Percentiles rank a stretch among this genome's conserved stretches.
These are phyloP conservation scores for Daldinia grandis DNA, from an alignment of 495 filamentous ascomycete species.

Conservation along the genomic window DNA sequence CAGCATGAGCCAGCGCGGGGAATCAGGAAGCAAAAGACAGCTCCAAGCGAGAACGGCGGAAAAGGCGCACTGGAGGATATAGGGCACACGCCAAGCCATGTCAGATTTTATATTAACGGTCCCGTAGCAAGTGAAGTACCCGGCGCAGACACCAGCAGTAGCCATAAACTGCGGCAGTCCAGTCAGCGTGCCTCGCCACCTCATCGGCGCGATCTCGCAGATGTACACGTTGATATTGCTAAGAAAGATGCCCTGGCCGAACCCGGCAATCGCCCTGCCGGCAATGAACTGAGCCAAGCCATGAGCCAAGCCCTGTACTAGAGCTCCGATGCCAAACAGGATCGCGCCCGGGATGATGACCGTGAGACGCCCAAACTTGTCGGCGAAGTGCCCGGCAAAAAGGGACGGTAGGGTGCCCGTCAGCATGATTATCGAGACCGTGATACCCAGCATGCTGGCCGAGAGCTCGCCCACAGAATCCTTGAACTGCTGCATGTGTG, in stretches of 20 bases:
- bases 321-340: conserved; percentile 64
- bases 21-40: conserved; percentile 52
- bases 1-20: conserved; percentile 54
- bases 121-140: conserved; percentile 72
- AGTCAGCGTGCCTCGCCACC: conserved; percentile 60
- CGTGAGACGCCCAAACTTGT: conserved; percentile 63
- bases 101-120: conserved; percentile 59
- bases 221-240: conserved; percentile 67
- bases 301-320: conserved; percentile 56
- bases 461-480: conserved; percentile 61
- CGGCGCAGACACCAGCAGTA: conserved; percentile 59
- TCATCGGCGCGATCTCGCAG: conserved; percentile 67
- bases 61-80: conserved; percentile 55
- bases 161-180: conserved; percentile 65
- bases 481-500: conserved; percentile 65
- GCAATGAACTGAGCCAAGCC: conserved; percentile 62
- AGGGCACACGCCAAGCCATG: conserved; percentile 66
- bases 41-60: conserved; percentile 51
- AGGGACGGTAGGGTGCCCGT: conserved; percentile 68
- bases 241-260: conserved; percentile 68
- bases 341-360: conserved; percentile 62
- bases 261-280: conserved; percentile 63
- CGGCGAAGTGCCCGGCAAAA: conserved; percentile 69
- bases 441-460: conserved; percentile 64
- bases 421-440: conserved; percentile 71